A percentile compares a stretch with the other conserved stretches of the same genome.
Evolutionary conservation across 495 filamentous ascomycete species (phyloP).

Genomic region (Chaetomium tenue): DNA sequence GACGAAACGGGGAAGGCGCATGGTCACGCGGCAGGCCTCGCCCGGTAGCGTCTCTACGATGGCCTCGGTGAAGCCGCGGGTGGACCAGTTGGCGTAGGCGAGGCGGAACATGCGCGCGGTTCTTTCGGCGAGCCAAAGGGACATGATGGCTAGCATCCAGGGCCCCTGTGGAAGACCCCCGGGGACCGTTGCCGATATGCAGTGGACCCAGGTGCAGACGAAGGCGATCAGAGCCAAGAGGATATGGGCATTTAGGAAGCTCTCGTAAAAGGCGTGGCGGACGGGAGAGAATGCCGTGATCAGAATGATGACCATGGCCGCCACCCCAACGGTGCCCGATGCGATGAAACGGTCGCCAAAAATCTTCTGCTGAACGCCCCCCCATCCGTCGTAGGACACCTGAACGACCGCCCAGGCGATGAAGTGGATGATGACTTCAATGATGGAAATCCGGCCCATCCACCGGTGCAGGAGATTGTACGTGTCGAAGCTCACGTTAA

Average conservation of each 20-base stretch:
- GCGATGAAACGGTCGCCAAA: conserved; percentile 56
- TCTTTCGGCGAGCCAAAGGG: conserved; percentile 78
- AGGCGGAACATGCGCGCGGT: conserved; percentile 64
- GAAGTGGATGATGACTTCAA: conserved; percentile 76
- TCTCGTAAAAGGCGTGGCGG: conserved; percentile 94
- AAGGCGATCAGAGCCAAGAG: conserved; percentile 61
- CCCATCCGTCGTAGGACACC: conserved; percentile 64
- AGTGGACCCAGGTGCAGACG: conserved; percentile 69
- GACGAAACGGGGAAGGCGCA: conserved; percentile 74
- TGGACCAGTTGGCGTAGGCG: conserved; percentile 64
- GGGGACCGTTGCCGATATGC: conserved; percentile 40
- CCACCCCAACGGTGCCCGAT: conserved; percentile 50
- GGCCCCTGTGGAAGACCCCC: conserved; percentile 60
- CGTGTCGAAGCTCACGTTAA: conserved; percentile 91
- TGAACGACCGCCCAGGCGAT: conserved; percentile 70
- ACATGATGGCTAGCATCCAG: conserved; percentile 65
- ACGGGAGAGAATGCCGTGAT: conserved; percentile 68
- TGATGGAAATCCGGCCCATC: conserved; percentile 82
- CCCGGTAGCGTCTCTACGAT: conserved; percentile 74
- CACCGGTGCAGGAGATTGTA: conserved; percentile 95
- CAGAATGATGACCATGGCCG: conserved; percentile 58
- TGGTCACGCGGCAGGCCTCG: conserved; percentile 77
- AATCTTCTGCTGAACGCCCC: conserved; percentile 50
- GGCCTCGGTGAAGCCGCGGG: conserved; percentile 64
- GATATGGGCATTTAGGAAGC: conserved; percentile 83